Conservation (phyloP, 306 rosid species). For the Quercus mongolica region DNA sequence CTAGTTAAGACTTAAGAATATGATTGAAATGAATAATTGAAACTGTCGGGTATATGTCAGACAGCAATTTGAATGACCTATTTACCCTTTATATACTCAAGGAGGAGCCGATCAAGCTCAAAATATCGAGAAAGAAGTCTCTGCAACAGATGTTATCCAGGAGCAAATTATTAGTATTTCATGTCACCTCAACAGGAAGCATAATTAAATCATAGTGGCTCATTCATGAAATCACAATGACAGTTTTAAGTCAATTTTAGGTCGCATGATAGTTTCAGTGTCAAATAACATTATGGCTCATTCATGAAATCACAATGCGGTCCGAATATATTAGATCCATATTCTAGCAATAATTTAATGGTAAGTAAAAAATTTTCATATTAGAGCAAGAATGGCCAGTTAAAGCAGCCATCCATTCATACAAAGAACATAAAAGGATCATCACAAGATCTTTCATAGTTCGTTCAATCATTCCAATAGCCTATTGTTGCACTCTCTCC, state of each 20-base stretch:
- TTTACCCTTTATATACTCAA: conserved; percentile 66
- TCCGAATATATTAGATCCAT: background rate
- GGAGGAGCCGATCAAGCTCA: conserved; percentile 84
- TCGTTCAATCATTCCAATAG: too few species aligned
- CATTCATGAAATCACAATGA: background rate
- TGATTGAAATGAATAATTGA: background rate
- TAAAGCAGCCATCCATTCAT: too few species aligned
- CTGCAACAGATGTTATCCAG: conserved; percentile 48
- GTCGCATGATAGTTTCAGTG: background rate
- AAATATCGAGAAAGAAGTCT: conserved; percentile 62
- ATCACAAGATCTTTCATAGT: too few species aligned
- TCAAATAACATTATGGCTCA: background rate
- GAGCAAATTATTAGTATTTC: background rate
- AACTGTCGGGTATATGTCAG: background rate
- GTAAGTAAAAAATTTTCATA: background rate
- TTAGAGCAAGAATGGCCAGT: background rate
- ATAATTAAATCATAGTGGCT: background rate
- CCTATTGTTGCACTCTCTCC: too few species aligned
- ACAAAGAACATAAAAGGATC: too few species aligned
- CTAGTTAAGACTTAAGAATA: background rate
- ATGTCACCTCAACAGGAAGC: background rate
- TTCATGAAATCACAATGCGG: background rate
- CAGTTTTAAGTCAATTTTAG: background rate
- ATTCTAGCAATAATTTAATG: background rate
- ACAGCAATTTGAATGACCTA: conserved; percentile 24